Conservation (phyloP, 2,329 filamentous ascomycete genomes). For the Cladosporium cucumerinum region DNA sequence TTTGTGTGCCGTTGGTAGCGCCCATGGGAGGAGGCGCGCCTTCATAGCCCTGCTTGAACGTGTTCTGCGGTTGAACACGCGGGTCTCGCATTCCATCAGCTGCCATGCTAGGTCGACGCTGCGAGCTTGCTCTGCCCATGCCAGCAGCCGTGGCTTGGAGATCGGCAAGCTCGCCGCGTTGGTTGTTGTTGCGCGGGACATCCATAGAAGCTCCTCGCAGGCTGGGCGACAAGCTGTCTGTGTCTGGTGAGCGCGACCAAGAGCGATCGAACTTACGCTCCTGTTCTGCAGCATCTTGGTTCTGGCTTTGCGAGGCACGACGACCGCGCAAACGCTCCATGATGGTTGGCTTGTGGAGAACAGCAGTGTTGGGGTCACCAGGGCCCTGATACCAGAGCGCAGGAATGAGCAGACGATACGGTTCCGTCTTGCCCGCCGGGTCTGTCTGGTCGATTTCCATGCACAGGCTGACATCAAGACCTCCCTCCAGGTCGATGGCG, state of each 20-base stretch:
- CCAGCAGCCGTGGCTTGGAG: slow-evolving; percentile 18
- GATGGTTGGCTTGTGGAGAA: slow-evolving; percentile 22
- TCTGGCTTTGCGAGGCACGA: slow-evolving; percentile 11
- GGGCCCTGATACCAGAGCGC: slow-evolving; percentile 54
- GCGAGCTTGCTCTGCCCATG: slow-evolving; percentile 4
- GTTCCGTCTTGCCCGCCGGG: slow-evolving; percentile 80
- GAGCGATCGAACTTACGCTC: slow-evolving; percentile 18
- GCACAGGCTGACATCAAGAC: slow-evolving; percentile 82
- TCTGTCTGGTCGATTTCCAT: slow-evolving; percentile 84
- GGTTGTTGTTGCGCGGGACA: slow-evolving; percentile 7
- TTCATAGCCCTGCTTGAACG: slow-evolving; percentile 26
- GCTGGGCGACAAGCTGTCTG: slow-evolving; percentile 18
- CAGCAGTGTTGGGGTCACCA: slow-evolving; percentile 28
- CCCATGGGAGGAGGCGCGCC: slow-evolving; percentile 27
- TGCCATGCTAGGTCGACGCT: slow-evolving; percentile 4
- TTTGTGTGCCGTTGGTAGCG: slow-evolving; percentile 2
- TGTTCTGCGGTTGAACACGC: slow-evolving; percentile 13
- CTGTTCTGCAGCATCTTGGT: slow-evolving; percentile 19
- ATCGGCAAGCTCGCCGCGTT: slow-evolving; percentile 8
- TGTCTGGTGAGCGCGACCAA: slow-evolving; percentile 18
- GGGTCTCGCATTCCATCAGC: slow-evolving; percentile 13
- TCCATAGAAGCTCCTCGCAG: slow-evolving; percentile 9
- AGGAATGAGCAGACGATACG: slow-evolving; percentile 84
- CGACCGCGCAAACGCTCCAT: slow-evolving; percentile 23
- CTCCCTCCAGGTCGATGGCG: slow-evolving; percentile 72